These are phyloP conservation scores for Diaporthe caulivora DNA, from an alignment of 2,329 filamentous ascomycete genomes.

Conservation along the genomic window DNA sequence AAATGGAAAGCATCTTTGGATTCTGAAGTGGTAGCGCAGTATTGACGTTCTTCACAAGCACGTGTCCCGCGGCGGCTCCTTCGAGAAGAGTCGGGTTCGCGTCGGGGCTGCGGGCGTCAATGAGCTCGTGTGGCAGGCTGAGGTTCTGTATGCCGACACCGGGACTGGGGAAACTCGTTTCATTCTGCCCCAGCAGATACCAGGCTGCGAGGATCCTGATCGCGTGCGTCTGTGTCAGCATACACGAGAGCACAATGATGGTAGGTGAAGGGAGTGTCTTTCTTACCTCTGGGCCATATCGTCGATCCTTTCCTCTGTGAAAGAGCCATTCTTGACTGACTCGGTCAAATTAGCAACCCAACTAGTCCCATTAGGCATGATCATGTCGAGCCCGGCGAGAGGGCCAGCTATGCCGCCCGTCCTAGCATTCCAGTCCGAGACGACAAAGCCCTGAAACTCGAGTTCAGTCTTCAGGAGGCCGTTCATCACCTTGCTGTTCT, in stretches of 20 bases:
- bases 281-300: slow-evolving; percentile 82
- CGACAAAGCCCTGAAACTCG: slow-evolving; percentile 76
- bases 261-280: slow-evolving; percentile 51
- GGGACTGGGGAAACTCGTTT: slow-evolving; percentile 56
- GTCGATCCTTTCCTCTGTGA: slow-evolving; percentile 77
- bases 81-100: slow-evolving; percentile 60
- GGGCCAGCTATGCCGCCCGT: slow-evolving; percentile 69
- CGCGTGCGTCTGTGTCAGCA: slow-evolving; percentile 39
- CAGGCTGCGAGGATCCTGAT: slow-evolving; percentile 72
- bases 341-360: slow-evolving; percentile 78
- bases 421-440: slow-evolving; percentile 78
- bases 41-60: slow-evolving; percentile 81
- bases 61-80: slow-evolving; percentile 73
- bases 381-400: slow-evolving; percentile 76
- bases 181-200: slow-evolving; percentile 67
- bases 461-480: slow-evolving; percentile 74
- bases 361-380: slow-evolving; percentile 66
- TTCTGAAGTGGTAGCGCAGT: slow-evolving; percentile 73
- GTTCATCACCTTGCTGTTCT: slow-evolving; percentile 78
- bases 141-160: slow-evolving; percentile 73
- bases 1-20: slow-evolving; percentile 68
- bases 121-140: slow-evolving; percentile 55
- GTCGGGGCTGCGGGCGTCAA: slow-evolving; percentile 63
- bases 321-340: slow-evolving; percentile 81
- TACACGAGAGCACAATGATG: slow-evolving; percentile 40